Conservation (phyloP, 257 asterid species). For the Striga asiatica region DNA sequence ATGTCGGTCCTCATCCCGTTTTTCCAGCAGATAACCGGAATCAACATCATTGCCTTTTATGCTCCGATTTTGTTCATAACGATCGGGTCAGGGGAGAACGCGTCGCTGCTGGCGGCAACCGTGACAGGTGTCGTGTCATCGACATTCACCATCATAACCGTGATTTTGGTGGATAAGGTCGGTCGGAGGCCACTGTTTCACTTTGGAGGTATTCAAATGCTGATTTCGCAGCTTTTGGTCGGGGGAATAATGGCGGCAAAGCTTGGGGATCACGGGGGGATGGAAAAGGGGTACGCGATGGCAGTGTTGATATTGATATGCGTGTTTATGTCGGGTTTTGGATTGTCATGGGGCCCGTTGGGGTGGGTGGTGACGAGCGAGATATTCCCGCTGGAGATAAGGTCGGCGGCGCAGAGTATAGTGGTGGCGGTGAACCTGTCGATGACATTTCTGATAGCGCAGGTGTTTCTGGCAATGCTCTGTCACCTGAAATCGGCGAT, state of each 20-base stretch:
- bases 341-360: conserved; percentile 18
- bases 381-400: conserved; percentile 15
- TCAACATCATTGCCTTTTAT: conserved; percentile 22
- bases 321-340: conserved; percentile 5
- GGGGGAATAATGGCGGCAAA: conserved; percentile 14
- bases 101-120: conserved; percentile 18
- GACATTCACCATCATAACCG: neutral
- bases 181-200: conserved; percentile 18
- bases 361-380: conserved; percentile 19
- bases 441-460: conserved; percentile 6
- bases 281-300: conserved; percentile 1
- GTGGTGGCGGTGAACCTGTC: conserved; percentile 11
- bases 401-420: conserved; percentile 16
- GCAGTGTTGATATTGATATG: conserved; percentile 5
- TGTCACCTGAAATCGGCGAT: conserved; percentile 11
- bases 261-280: conserved; percentile 11
- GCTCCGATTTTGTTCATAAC: conserved; percentile 21
- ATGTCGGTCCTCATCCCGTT: conserved; percentile 26
- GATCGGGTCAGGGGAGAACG: conserved; percentile 22
- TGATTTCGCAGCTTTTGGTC: conserved; percentile 1
- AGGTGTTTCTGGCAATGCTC: conserved; percentile 7
- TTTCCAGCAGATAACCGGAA: conserved; percentile 24
- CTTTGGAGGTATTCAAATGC: conserved; percentile 12
- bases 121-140: conserved; percentile 17
- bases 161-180: conserved; percentile 15